Conservation (phyloP, 208 protist genomes). For the Leishmania tropica region DNA sequence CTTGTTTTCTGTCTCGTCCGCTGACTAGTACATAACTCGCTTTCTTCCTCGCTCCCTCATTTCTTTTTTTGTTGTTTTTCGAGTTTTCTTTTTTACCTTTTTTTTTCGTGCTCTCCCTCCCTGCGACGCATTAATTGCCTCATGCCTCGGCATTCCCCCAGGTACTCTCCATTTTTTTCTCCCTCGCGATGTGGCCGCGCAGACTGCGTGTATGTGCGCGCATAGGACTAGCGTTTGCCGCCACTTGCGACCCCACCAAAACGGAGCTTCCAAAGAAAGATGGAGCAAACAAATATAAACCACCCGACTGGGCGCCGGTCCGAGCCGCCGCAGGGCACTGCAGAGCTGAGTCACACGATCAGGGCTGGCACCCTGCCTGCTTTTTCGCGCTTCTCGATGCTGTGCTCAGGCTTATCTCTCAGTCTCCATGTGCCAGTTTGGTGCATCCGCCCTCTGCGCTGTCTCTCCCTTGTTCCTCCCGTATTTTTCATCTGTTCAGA, state of each 20-base stretch:
- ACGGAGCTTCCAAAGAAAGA: not conserved
- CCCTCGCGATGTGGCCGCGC: not conserved
- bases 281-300: not conserved
- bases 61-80: not conserved
- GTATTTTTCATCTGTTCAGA: not conserved
- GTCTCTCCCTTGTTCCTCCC: not conserved
- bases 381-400: not conserved
- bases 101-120: not conserved
- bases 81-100: not conserved
- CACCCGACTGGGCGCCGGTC: not conserved
- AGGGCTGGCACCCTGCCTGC: not conserved
- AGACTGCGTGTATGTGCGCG: not conserved
- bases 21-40: not conserved
- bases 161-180: not conserved
- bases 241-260: not conserved
- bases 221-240: not conserved
- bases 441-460: not conserved
- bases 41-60: not conserved
- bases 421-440: not conserved
- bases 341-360: not conserved
- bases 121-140: not conserved
- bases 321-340: not conserved
- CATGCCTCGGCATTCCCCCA: not conserved
- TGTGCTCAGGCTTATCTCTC: not conserved
- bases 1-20: not conserved